Conservation (phyloP, 345 rosid genomes). For the Gossypium anomalum region DNA sequence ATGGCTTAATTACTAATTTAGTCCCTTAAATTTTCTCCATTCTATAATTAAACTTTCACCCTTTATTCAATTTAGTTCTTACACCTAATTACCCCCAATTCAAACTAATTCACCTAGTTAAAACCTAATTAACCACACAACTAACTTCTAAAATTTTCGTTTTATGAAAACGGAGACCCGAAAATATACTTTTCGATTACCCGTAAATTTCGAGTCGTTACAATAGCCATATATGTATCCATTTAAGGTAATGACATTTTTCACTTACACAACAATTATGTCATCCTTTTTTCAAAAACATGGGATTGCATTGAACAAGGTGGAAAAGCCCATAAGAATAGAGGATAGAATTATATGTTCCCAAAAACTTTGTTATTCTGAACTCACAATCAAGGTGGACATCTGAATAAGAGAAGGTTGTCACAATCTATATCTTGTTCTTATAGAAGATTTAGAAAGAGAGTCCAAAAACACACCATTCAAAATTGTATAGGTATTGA, state of each 20-base stretch:
- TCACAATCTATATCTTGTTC: slow-evolving; percentile 12
- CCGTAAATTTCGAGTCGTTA: too few relatives aligned
- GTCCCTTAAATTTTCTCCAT: too few relatives aligned
- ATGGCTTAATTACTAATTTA: too few relatives aligned
- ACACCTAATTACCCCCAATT: too few relatives aligned
- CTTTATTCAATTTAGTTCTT: too few relatives aligned
- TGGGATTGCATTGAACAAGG: slow-evolving; percentile 92
- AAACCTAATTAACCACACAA: too few relatives aligned
- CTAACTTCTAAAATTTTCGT: too few relatives aligned
- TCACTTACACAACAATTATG: slow-evolving; percentile 82
- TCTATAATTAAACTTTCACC: too few relatives aligned
- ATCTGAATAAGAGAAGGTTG: slow-evolving; percentile 45
- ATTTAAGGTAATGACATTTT: slow-evolving; percentile 10
- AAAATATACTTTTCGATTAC: too few relatives aligned
- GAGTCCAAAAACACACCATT: slow-evolving; percentile 1
- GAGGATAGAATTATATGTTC: slow-evolving; percentile 90
- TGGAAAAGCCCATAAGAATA: slow-evolving; percentile 93
- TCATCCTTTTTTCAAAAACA: slow-evolving; percentile 96
- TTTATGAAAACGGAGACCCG: too few relatives aligned
- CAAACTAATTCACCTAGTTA: too few relatives aligned
- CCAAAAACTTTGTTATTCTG: slow-evolving; percentile 79
- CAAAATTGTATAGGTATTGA: neutral
- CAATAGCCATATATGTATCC: neutral
- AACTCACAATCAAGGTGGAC: slow-evolving; percentile 98
- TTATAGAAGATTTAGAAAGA: slow-evolving; percentile 2